phyloP scores from a whole-genome alignment of 192 early-diverging fungal species.

The Backusella circina region DNA sequence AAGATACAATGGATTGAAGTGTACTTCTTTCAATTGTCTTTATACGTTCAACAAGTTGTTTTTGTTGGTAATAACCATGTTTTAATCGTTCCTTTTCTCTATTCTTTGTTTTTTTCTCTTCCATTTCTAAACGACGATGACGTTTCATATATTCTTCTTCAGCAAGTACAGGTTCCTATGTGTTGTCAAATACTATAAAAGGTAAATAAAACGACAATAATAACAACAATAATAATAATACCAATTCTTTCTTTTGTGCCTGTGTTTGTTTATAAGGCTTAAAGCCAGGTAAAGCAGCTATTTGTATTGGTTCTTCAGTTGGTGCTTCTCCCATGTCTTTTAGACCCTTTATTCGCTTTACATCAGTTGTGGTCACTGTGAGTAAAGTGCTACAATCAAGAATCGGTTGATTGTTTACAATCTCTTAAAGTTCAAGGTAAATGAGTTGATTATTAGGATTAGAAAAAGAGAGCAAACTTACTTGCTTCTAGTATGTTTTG shows the following conservation, averaged over 20 bases:
- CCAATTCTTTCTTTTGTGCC: not conserved
- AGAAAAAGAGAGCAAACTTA: not conserved
- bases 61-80: slow-evolving; percentile 54
- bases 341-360: not conserved
- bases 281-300: not conserved
- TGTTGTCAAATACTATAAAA: not conserved
- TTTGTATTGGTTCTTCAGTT: not conserved
- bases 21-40: slow-evolving; percentile 42
- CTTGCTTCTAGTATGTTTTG: slow-evolving; percentile 9
- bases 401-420: not conserved
- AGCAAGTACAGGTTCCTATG: slow-evolving; percentile 22
- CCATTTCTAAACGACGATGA: slow-evolving; percentile 49
- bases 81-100: slow-evolving; percentile 50
- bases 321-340: not conserved
- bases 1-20: slow-evolving; percentile 20
- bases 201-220: not conserved
- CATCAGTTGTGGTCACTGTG: not conserved
- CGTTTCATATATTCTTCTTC: slow-evolving; percentile 48
- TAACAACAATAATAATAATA: not conserved
- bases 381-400: not conserved
- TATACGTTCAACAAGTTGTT: slow-evolving; percentile 45
- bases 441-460: too few species aligned
- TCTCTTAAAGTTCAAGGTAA: too few species aligned
- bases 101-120: slow-evolving; percentile 55
- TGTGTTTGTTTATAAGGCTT: not conserved